phyloP scores from a whole-genome alignment of 192 early-diverging fungal species.

The Backusella mclennaniae region DNA sequence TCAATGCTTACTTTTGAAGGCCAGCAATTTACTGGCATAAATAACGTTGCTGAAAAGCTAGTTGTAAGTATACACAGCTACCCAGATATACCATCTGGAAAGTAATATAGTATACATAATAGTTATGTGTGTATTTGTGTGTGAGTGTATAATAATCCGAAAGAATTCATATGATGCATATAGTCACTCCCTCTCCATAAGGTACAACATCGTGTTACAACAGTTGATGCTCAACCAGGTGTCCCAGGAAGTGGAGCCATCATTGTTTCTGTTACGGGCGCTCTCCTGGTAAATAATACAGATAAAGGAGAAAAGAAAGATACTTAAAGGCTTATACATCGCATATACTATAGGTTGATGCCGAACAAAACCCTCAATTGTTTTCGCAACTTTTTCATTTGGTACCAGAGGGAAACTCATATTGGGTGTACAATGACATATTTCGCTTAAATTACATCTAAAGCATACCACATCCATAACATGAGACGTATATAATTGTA shows the following conservation, averaged over 20 bases:
- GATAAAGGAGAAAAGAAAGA: background rate
- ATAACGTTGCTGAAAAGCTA: slow-evolving; percentile 76
- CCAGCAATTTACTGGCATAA: slow-evolving; percentile 54
- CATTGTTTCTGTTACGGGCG: slow-evolving; percentile 85
- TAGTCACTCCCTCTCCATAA: slow-evolving; percentile 76
- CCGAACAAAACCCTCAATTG: slow-evolving; percentile 74
- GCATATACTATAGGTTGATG: slow-evolving; percentile 57
- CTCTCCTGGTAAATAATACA: slow-evolving; percentile 63
- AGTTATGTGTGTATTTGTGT: too few relatives aligned
- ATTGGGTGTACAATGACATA: slow-evolving; percentile 85
- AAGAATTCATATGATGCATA: background rate
- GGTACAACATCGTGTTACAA: slow-evolving; percentile 71
- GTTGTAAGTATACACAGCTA: slow-evolving; percentile 23
- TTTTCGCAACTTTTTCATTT: slow-evolving; percentile 90
- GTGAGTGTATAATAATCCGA: background rate
- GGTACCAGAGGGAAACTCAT: slow-evolving; percentile 63
- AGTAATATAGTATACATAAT: too few relatives aligned
- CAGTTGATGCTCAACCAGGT: slow-evolving; percentile 81
- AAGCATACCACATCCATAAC: background rate
- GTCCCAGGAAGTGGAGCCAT: slow-evolving; percentile 57
- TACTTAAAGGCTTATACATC: background rate
- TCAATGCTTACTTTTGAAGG: slow-evolving; percentile 93
- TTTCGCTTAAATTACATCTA: slow-evolving; percentile 81
- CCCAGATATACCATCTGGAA: too few relatives aligned
- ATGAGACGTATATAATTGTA: background rate